phyloP scores from a whole-genome alignment of 192 early-diverging fungal species.

The Coemansia sp. region DNA sequence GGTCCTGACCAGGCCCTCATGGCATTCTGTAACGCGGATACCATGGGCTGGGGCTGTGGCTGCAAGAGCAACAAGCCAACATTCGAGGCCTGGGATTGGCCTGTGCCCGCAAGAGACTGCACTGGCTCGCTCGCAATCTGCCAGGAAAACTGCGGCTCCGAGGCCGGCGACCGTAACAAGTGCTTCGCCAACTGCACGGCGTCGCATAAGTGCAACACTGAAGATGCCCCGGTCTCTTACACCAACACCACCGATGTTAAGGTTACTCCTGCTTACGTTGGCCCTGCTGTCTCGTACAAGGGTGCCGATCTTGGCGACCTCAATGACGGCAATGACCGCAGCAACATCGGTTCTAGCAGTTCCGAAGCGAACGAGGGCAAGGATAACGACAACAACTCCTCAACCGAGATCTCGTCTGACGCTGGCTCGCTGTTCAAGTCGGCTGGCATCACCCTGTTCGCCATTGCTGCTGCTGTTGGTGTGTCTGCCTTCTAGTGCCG shows the following conservation, averaged over 20 bases:
- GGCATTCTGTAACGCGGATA: slow-evolving; percentile 58
- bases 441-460: slow-evolving; percentile 7
- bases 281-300: slow-evolving; percentile 52
- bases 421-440: slow-evolving; percentile 15
- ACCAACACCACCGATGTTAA: slow-evolving; percentile 21
- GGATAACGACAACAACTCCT: slow-evolving; percentile 2
- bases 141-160: slow-evolving; percentile 28
- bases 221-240: slow-evolving; percentile 52
- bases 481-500: slow-evolving; percentile 2
- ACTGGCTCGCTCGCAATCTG: slow-evolving; percentile 37
- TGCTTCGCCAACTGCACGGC: slow-evolving; percentile 41
- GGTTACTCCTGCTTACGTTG: slow-evolving; percentile 34
- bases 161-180: slow-evolving; percentile 18
- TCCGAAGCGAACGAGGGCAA: slow-evolving; percentile 6
- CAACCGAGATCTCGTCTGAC: not conserved
- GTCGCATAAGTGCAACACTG: slow-evolving; percentile 52
- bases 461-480: not conserved
- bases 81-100: slow-evolving; percentile 52
- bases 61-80: slow-evolving; percentile 49
- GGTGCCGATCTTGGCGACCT: slow-evolving; percentile 46
- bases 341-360: not conserved
- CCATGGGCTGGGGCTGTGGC: slow-evolving; percentile 59
- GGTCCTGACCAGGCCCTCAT: slow-evolving; percentile 42
- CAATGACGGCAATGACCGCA: slow-evolving; percentile 52
- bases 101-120: slow-evolving; percentile 53